A percentile compares a stretch with the other conserved stretches of the same genome.
phyloP scores from a whole-genome alignment of 2,329 filamentous ascomycete species.

The Monosporascus sp. region DNA sequence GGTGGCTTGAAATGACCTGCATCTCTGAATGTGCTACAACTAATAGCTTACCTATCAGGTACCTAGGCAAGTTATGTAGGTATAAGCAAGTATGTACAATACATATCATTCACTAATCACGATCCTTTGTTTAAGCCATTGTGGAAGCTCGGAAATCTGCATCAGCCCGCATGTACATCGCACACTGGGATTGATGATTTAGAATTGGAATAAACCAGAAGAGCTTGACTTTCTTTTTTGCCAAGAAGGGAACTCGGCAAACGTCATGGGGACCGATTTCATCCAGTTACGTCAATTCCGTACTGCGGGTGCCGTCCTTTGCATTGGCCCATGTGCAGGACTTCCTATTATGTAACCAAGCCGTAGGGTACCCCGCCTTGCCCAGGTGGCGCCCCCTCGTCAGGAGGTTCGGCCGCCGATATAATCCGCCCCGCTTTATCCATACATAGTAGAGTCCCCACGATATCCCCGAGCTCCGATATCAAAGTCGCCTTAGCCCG shows the following conservation, averaged over 20 bases:
- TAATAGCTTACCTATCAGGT: too few relatives aligned
- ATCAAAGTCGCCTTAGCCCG: conserved; percentile 5
- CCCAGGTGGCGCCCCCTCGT: too few relatives aligned
- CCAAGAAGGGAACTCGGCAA: conserved; percentile 1
- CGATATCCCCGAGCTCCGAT: conserved; percentile 18
- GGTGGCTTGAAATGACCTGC: too few relatives aligned
- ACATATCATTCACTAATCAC: too few relatives aligned
- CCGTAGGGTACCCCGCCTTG: not conserved
- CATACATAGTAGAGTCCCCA: too few relatives aligned
- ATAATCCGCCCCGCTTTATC: conserved; percentile 4
- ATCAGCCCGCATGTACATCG: not conserved
- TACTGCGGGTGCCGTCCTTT: too few relatives aligned
- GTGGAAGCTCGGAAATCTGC: not conserved
- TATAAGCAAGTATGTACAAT: too few relatives aligned
- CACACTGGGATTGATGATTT: not conserved
- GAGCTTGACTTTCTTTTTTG: not conserved
- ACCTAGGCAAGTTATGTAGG: too few relatives aligned
- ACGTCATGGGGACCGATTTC: not conserved
- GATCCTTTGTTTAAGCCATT: too few relatives aligned
- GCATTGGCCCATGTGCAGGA: too few relatives aligned
- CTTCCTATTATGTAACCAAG: not conserved
- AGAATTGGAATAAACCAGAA: not conserved
- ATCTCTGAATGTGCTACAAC: too few relatives aligned
- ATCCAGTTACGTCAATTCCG: not conserved
- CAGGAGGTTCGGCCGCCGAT: not conserved